Percentiles rank a stretch among this genome's conserved stretches.
Conservation (phyloP, 495 filamentous ascomycete genomes). For the Podospora tetraspora region DNA sequence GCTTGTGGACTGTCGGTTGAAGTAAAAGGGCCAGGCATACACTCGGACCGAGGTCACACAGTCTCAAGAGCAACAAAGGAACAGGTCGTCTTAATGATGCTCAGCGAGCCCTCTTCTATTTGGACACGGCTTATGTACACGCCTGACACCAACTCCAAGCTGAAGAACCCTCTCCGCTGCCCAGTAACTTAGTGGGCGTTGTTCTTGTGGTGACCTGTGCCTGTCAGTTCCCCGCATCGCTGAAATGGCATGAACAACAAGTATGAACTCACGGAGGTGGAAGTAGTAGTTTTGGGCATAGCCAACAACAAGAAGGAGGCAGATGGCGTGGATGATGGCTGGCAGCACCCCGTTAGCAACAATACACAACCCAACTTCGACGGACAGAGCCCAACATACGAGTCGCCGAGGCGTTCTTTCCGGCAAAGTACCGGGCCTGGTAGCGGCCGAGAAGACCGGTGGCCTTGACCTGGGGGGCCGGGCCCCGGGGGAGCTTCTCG, state of each 20-base stretch:
- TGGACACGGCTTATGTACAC: slow-evolving; percentile 43
- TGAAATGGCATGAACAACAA: too few species aligned
- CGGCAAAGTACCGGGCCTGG: slow-evolving; percentile 81
- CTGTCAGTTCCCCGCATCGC: not conserved
- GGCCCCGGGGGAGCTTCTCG: slow-evolving; percentile 87
- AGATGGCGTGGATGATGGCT: slow-evolving; percentile 87
- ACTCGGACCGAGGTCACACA: not conserved
- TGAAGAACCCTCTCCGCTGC: slow-evolving; percentile 11
- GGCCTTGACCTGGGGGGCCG: slow-evolving; percentile 71
- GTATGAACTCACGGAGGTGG: slow-evolving; percentile 75
- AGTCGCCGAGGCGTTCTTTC: slow-evolving; percentile 77
- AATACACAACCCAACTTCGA: not conserved
- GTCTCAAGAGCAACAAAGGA: not conserved
- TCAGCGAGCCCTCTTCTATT: slow-evolving; percentile 29
- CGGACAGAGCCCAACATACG: slow-evolving; percentile 57
- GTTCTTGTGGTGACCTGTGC: slow-evolving; percentile 95
- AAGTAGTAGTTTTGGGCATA: slow-evolving; percentile 99
- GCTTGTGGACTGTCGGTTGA: not conserved
- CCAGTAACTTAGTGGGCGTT: slow-evolving; percentile 73
- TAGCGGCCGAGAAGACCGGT: slow-evolving; percentile 80
- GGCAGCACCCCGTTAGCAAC: slow-evolving; percentile 23
- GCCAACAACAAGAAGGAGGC: slow-evolving; percentile 64
- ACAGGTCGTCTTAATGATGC: slow-evolving; percentile 8
- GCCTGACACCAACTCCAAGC: slow-evolving; percentile 24
- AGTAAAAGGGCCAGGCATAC: not conserved